A percentile compares a stretch with the other conserved stretches of the same genome.
phyloP scores from a whole-genome alignment of 169 alveolate genomes.

The Eimeria acervulina region DNA sequence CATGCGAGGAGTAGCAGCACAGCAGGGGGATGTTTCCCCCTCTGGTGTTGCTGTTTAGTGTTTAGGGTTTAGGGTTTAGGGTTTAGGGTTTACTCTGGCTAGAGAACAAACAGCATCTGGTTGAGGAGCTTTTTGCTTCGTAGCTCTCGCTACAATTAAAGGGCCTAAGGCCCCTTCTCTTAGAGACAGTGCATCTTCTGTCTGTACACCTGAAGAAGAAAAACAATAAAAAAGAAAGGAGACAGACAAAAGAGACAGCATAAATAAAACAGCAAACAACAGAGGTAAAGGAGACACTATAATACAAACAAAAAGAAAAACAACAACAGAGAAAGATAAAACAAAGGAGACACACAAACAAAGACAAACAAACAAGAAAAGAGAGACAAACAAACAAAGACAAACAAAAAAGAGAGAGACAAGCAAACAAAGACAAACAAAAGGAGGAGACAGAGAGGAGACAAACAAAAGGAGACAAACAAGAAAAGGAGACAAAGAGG shows the following conservation, averaged over 20 bases:
- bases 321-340: not conserved
- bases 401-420: too few species aligned
- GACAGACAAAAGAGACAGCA: too few species aligned
- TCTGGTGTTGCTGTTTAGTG: constrained; percentile 64
- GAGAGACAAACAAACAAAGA: too few species aligned
- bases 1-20: constrained; percentile 3
- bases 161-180: constrained; percentile 82
- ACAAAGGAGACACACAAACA: too few species aligned
- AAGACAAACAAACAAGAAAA: too few species aligned
- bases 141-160: constrained; percentile 82
- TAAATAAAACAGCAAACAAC: not conserved
- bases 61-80: constrained; percentile 15
- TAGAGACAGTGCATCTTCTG: constrained; percentile 83
- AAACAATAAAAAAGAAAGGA: not conserved
- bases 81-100: not conserved
- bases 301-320: not conserved
- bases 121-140: constrained; percentile 17
- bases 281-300: not conserved
- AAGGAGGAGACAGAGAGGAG: too few species aligned
- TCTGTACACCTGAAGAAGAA: constrained; percentile 73
- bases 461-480: too few species aligned
- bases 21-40: constrained; percentile 74
- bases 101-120: constrained; percentile 8
- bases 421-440: too few species aligned
- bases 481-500: not conserved